Percentiles rank a stretch among this genome's conserved stretches.
phyloP scores from a whole-genome alignment of 1,139 yeast species.

The Taphrina confusa region DNA sequence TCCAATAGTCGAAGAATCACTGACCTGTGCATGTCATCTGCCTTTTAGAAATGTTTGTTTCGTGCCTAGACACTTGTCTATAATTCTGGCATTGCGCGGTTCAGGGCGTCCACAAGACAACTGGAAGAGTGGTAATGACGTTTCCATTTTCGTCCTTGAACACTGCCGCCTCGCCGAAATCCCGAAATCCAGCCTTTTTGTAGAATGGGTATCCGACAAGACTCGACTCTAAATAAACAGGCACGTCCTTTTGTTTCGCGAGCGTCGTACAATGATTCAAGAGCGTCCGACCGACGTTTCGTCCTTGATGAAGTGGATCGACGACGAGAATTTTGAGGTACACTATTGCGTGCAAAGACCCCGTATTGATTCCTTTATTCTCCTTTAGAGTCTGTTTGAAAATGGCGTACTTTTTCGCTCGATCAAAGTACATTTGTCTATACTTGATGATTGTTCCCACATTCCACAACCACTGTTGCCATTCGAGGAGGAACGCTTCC shows the following conservation, averaged over 20 bases:
- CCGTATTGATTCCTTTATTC: background rate
- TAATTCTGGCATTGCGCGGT: too few relatives aligned
- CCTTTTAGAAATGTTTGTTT: too few relatives aligned
- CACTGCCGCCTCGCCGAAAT: constrained; percentile 5
- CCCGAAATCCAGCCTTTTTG: constrained; percentile 13
- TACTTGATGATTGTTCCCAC: background rate
- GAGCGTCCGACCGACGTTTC: constrained; percentile 11
- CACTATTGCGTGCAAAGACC: background rate
- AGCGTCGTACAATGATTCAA: background rate
- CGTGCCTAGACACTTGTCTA: too few relatives aligned
- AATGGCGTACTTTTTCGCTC: background rate
- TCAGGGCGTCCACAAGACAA: background rate
- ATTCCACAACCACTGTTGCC: background rate
- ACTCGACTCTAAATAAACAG: constrained; percentile 21
- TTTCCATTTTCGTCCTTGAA: background rate
- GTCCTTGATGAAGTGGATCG: constrained; percentile 7
- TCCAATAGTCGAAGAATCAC: too few relatives aligned
- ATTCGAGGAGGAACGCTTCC: background rate
- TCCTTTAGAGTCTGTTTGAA: background rate
- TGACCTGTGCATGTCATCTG: too few relatives aligned
- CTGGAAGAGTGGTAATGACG: background rate
- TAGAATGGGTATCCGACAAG: constrained; percentile 20
- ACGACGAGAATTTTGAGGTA: constrained; percentile 4
- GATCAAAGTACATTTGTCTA: background rate
- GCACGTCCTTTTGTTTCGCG: constrained; percentile 6